Conservation (phyloP, 164 flowering plant species). For the Taxillus chinensis region DNA sequence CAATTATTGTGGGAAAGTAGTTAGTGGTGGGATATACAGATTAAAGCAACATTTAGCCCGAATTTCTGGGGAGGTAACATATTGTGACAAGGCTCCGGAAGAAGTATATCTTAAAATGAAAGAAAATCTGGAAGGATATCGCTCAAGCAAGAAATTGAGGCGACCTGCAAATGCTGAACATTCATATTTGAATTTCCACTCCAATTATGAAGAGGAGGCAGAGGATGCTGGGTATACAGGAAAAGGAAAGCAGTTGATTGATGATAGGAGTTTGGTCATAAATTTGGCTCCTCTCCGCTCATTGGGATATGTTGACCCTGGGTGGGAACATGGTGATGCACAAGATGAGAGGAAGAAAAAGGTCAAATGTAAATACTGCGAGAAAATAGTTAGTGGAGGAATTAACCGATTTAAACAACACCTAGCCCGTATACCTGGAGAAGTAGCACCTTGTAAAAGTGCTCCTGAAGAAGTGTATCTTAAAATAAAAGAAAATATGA, state of each 20-base stretch:
- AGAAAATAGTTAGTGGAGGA: slow-evolving; percentile 35
- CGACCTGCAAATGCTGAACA: slow-evolving; percentile 13
- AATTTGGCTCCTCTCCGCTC: slow-evolving; percentile 22
- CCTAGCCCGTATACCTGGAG: slow-evolving; percentile 29
- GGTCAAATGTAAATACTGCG: slow-evolving; percentile 42
- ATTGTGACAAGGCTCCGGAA: slow-evolving; percentile 23
- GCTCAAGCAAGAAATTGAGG: slow-evolving; percentile 19
- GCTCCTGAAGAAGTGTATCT: slow-evolving; percentile 28
- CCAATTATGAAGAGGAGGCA: slow-evolving; percentile 12
- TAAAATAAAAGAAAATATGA: slow-evolving; percentile 28
- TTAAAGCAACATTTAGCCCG: slow-evolving; percentile 27
- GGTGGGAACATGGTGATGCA: slow-evolving; percentile 4
- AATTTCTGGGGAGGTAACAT: slow-evolving; percentile 22
- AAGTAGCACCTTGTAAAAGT: slow-evolving; percentile 27
- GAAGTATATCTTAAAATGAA: slow-evolving; percentile 23
- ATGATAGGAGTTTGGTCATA: slow-evolving; percentile 10
- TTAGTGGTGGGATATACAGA: slow-evolving; percentile 26
- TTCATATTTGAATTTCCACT: slow-evolving; percentile 14
- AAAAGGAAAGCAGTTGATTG: slow-evolving; percentile 20
- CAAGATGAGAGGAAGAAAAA: slow-evolving; percentile 27
- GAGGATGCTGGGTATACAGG: slow-evolving; percentile 12
- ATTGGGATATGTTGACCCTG: slow-evolving; percentile 15
- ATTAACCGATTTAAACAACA: slow-evolving; percentile 29
- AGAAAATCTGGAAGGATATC: slow-evolving; percentile 19
- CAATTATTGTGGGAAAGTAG: slow-evolving; percentile 25